Percentiles rank a stretch among this genome's conserved stretches.
Conservation (phyloP, 2,329 filamentous ascomycete species). For the Phymatotrichopsis omnivora region DNA sequence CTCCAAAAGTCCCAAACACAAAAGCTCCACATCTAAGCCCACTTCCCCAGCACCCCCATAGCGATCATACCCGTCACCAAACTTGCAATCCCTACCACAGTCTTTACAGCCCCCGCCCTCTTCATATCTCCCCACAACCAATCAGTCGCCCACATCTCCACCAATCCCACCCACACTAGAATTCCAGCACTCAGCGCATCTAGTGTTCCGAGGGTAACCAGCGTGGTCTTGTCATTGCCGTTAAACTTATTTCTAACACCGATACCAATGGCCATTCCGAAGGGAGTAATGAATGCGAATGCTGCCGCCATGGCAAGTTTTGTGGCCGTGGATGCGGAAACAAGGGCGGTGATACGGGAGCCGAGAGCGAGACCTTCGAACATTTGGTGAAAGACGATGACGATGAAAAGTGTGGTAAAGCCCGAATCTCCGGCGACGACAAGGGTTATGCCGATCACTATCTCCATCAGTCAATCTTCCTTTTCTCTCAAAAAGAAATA, state of each 20-base stretch:
- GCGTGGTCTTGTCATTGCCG: slow-evolving; percentile 57
- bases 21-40: slow-evolving; percentile 55
- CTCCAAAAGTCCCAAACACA: too few species aligned
- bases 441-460: slow-evolving; percentile 54
- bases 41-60: slow-evolving; percentile 67
- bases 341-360: slow-evolving; percentile 54
- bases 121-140: slow-evolving; percentile 50
- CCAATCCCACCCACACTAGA: slow-evolving; percentile 66
- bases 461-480: not conserved
- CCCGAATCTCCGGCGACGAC: slow-evolving; percentile 50
- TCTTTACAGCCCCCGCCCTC: slow-evolving; percentile 36
- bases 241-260: slow-evolving; percentile 62
- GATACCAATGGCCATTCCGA: slow-evolving; percentile 73
- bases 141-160: slow-evolving; percentile 69
- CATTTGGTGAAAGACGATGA: slow-evolving; percentile 69
- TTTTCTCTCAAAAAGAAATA: not conserved
- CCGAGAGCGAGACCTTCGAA: slow-evolving; percentile 69
- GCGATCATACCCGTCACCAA: slow-evolving; percentile 53
- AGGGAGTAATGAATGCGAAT: slow-evolving; percentile 62
- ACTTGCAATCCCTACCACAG: slow-evolving; percentile 43
- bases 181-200: slow-evolving; percentile 67
- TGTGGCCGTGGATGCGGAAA: slow-evolving; percentile 28
- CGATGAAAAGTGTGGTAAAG: slow-evolving; percentile 50
- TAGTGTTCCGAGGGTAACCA: slow-evolving; percentile 62
- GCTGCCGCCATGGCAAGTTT: slow-evolving; percentile 50